Conservation (phyloP, 1,284 basidiomycete species). For the Fomitopsis pinicola region DNA sequence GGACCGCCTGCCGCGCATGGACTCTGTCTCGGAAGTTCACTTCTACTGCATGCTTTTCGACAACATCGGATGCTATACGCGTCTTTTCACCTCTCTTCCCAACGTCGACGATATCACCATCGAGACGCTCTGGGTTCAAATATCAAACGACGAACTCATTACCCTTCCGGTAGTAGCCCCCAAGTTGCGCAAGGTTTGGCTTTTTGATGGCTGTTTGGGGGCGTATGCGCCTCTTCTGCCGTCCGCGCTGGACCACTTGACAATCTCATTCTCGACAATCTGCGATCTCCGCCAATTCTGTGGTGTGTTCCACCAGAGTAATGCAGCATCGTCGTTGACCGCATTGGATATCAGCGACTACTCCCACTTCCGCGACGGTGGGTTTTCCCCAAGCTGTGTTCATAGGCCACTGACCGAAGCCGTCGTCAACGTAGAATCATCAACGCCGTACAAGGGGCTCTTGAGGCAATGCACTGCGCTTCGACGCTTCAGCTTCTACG, state of each 20-base stretch:
- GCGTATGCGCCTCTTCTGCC: background rate
- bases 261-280: background rate
- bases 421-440: background rate
- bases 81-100: background rate
- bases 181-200: background rate
- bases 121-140: background rate
- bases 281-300: background rate
- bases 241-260: background rate
- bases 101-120: background rate
- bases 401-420: background rate
- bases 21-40: background rate
- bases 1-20: background rate
- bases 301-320: background rate
- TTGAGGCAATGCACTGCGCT: too few species aligned
- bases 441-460: too few species aligned
- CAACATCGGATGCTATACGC: too few species aligned
- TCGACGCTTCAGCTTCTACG: too few species aligned
- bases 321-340: background rate
- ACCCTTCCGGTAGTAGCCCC: background rate
- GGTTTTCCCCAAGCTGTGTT: background rate
- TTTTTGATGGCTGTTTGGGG: background rate
- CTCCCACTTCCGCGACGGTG: background rate
- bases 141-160: background rate
- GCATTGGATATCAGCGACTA: background rate
- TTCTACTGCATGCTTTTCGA: background rate